Conservation (phyloP, 129 eudicot genomes). For the Chrysanthemum makinoi region DNA sequence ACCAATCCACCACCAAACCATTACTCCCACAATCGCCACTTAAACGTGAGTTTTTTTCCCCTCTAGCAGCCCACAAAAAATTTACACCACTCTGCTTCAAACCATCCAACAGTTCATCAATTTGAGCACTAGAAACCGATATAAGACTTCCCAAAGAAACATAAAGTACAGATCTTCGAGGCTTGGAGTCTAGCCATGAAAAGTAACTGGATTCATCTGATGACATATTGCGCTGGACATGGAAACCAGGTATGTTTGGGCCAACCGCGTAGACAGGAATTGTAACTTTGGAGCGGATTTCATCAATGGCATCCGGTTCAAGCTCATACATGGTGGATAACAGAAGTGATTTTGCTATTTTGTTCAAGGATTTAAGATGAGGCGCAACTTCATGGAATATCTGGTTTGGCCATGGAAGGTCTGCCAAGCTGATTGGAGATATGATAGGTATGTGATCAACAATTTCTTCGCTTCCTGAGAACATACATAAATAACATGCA, state of each 20-base stretch:
- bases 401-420: conserved; percentile 41
- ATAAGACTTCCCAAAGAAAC: conserved; percentile 49
- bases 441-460: conserved; percentile 58
- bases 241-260: conserved; percentile 28
- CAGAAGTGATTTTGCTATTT: conserved; percentile 44
- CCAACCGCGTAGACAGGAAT: conserved; percentile 33
- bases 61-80: conserved; percentile 38
- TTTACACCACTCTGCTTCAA: conserved; percentile 34
- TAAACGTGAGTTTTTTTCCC: conserved; percentile 14
- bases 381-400: conserved; percentile 2
- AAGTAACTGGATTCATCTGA: conserved; percentile 10
- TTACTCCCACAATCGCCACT: conserved; percentile 12
- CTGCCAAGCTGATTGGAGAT: conserved; percentile 38
- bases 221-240: neutral
- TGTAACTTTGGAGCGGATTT: conserved; percentile 13
- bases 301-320: conserved; percentile 34
- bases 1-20: conserved; percentile 37
- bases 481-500: too few species aligned
- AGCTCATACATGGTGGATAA: conserved; percentile 48
- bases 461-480: conserved; percentile 29
- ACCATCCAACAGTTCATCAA: conserved; percentile 46
- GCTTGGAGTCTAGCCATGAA: conserved; percentile 51
- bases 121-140: conserved; percentile 38
- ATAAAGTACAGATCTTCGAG: conserved; percentile 37
- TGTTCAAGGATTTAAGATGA: conserved; percentile 1